A percentile compares a stretch with the other conserved stretches of the same genome.
Conservation (phyloP, 345 rosid genomes). For the Triadica sebifera region DNA sequence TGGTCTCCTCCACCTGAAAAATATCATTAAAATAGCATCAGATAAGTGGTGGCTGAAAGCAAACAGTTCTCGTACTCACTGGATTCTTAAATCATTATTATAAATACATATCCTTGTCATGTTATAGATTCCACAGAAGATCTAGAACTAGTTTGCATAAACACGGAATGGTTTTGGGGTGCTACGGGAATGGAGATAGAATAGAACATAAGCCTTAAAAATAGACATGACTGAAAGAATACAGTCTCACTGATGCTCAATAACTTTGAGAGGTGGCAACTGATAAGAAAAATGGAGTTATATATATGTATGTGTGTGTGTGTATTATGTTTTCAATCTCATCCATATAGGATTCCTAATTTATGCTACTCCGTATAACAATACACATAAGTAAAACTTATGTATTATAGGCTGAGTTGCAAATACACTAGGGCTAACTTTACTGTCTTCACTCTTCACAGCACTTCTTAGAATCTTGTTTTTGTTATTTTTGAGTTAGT, state of each 20-base stretch:
- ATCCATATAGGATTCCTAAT: background rate
- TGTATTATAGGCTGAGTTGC: background rate
- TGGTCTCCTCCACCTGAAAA: constrained; percentile 59
- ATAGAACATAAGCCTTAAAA: background rate
- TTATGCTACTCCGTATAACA: background rate
- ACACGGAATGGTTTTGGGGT: background rate
- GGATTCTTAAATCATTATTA: background rate
- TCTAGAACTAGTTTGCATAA: background rate
- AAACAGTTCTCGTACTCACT: background rate
- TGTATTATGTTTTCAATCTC: background rate
- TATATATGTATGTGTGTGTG: too few relatives aligned
- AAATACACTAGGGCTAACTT: background rate
- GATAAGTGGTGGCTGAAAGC: background rate
- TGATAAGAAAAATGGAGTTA: background rate
- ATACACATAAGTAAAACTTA: background rate
- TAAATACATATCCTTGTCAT: background rate
- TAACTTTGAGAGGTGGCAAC: too few relatives aligned
- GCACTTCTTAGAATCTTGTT: background rate
- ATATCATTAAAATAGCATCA: background rate
- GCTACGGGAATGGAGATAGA: background rate
- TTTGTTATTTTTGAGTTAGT: background rate
- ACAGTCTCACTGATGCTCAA: background rate
- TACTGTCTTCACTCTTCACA: background rate
- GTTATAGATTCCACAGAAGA: background rate
- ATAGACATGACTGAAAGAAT: background rate